Conservation (phyloP, 495 filamentous ascomycete genomes). For the Tuber calosporum region DNA sequence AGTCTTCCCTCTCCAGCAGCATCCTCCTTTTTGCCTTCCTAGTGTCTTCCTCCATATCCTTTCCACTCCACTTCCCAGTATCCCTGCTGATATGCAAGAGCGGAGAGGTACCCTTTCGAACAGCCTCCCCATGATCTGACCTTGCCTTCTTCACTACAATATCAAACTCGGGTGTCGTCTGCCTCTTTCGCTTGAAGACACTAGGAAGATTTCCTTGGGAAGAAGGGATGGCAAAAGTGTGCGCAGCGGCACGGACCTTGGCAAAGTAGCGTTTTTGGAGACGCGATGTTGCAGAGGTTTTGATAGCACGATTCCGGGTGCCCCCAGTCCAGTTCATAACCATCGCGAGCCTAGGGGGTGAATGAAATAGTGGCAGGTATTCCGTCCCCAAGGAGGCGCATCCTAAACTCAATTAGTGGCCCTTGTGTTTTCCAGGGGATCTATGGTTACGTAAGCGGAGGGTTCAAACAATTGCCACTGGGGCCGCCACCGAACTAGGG, state of each 20-base stretch:
- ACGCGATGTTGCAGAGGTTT: constrained; percentile 18
- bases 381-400: neutral
- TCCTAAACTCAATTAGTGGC: neutral
- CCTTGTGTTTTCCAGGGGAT: no score
- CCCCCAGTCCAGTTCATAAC: constrained; percentile 33
- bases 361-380: neutral
- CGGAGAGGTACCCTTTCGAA: neutral
- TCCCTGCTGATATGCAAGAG: neutral
- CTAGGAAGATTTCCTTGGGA: neutral
- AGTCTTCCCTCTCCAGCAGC: constrained; percentile 26
- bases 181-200: constrained; percentile 5
- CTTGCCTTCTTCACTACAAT: constrained; percentile 13
- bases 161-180: constrained; percentile 15
- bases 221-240: constrained; percentile 7
- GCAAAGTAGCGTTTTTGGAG: constrained; percentile 33
- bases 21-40: constrained; percentile 25
- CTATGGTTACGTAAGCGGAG: neutral
- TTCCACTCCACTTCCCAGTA: neutral
- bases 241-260: constrained; percentile 22
- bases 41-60: neutral
- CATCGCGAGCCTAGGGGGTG: neutral
- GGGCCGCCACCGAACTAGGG: neutral
- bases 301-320: constrained; percentile 21
- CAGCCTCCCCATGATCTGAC: neutral
- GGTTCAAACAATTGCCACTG: neutral